A percentile compares a stretch with the other conserved stretches of the same genome.
Conservation (phyloP, 2,329 filamentous ascomycete species). For the Zymoseptoria tritici region DNA sequence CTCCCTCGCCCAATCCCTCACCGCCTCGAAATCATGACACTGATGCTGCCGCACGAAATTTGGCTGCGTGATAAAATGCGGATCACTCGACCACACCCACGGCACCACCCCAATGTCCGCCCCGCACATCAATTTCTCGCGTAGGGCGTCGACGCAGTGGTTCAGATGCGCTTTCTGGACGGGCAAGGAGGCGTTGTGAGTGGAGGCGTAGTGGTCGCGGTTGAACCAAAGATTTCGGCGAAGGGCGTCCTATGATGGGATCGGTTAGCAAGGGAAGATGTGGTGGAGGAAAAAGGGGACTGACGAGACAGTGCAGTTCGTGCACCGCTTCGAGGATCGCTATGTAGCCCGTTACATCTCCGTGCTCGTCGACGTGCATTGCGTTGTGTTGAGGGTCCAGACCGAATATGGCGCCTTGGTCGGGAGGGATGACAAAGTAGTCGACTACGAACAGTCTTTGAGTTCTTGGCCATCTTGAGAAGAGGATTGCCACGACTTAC, state of each 20-base stretch:
- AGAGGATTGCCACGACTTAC: neutral
- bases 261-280: too few species aligned
- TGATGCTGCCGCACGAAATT: neutral
- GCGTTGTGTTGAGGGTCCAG: neutral
- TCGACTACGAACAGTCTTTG: neutral
- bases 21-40: neutral
- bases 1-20: neutral
- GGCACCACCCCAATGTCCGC: slow-evolving; percentile 2
- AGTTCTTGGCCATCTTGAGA: too few species aligned
- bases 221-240: neutral
- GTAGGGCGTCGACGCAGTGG: slow-evolving; percentile 5
- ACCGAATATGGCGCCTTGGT: neutral
- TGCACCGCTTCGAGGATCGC: neutral
- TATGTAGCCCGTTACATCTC: neutral
- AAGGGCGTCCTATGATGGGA: neutral
- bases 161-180: neutral
- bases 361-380: neutral
- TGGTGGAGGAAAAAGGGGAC: neutral
- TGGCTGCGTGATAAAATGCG: neutral
- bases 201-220: neutral
- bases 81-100: neutral
- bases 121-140: slow-evolving; percentile 6
- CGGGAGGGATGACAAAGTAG: neutral
- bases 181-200: neutral
- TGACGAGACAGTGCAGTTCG: neutral